Percentiles rank a stretch among this genome's conserved stretches.
Conservation (phyloP, 495 filamentous ascomycete species). For the Aspergillus baeticus region DNA sequence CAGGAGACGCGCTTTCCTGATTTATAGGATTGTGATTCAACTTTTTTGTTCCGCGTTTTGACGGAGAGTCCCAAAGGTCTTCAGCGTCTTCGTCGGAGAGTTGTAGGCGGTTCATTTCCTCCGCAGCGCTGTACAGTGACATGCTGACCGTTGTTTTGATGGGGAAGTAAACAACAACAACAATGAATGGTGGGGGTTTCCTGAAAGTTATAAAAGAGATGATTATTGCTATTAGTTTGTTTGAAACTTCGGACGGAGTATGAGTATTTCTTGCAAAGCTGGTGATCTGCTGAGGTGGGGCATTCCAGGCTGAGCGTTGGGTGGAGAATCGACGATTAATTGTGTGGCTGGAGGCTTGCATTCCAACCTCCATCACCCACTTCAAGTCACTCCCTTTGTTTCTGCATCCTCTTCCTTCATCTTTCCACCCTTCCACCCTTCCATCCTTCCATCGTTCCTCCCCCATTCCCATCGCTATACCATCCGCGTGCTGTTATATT, state of each 20-base stretch:
- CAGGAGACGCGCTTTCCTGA: slow-evolving; percentile 41
- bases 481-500: slow-evolving; percentile 1
- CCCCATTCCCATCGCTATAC: slow-evolving; percentile 7
- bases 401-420: background rate
- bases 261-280: background rate
- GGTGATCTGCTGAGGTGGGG: slow-evolving; percentile 3
- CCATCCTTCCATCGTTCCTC: slow-evolving; percentile 3
- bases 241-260: background rate
- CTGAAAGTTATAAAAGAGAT: background rate
- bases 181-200: background rate
- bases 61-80: slow-evolving; percentile 72
- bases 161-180: background rate
- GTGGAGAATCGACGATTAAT: background rate
- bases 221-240: too few species aligned
- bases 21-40: slow-evolving; percentile 17
- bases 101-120: slow-evolving; percentile 50
- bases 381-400: slow-evolving; percentile 5
- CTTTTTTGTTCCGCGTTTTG: slow-evolving; percentile 39
- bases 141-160: slow-evolving; percentile 15
- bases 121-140: slow-evolving; percentile 38
- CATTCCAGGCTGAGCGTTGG: background rate
- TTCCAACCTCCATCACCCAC: slow-evolving; percentile 1
- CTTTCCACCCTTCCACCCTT: background rate
- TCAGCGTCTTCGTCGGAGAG: slow-evolving; percentile 66
- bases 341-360: slow-evolving; percentile 17